A percentile compares a stretch with the other conserved stretches of the same genome.
Evolutionary conservation across 2,329 filamentous ascomycete genomes (phyloP).

Genomic region (Fragosphaeria purpurea): DNA sequence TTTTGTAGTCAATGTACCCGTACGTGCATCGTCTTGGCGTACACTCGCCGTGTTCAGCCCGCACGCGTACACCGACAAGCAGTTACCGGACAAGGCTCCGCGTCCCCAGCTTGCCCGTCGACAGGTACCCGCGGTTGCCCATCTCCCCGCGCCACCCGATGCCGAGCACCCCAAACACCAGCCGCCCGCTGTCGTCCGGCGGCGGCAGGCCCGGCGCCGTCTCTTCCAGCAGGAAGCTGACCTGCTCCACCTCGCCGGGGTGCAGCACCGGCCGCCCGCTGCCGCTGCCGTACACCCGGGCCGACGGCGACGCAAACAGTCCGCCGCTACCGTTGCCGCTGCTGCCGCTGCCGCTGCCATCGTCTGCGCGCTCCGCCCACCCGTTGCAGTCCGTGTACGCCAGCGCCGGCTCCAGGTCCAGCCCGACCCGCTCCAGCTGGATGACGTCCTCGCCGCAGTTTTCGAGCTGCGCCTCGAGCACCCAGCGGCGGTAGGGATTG

Average conservation of each 20-base stretch:
- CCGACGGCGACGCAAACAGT: too few species aligned
- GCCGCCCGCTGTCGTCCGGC: conserved; percentile 26
- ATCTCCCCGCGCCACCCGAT: conserved; percentile 85
- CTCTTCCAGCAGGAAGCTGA: conserved; percentile 52
- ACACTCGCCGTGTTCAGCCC: too few species aligned
- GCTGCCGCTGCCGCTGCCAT: conserved; percentile 9
- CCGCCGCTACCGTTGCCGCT: neutral
- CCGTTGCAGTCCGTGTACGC: conserved; percentile 43
- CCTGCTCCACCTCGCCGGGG: conserved; percentile 55
- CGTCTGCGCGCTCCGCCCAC: neutral
- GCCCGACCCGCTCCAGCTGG: conserved; percentile 57
- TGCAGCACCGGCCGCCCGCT: conserved; percentile 44
- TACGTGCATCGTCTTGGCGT: too few species aligned
- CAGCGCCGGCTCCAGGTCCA: conserved; percentile 44
- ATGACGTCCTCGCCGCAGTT: conserved; percentile 82
- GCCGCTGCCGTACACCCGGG: conserved; percentile 8
- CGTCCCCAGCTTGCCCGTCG: conserved; percentile 69
- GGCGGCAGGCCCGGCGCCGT: conserved; percentile 21
- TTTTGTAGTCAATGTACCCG: too few species aligned
- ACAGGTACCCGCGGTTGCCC: conserved; percentile 80
- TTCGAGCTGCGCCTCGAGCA: conserved; percentile 88
- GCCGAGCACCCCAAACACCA: conserved; percentile 69
- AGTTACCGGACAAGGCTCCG: conserved; percentile 17
- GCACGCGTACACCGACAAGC: too few species aligned
- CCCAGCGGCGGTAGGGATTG: conserved; percentile 42